Evolutionary conservation across 2,329 filamentous ascomycete genomes (phyloP), one percentile per base, ranked within the genome.

Genomic region (Pseudogymnoascus sp.): DNA sequence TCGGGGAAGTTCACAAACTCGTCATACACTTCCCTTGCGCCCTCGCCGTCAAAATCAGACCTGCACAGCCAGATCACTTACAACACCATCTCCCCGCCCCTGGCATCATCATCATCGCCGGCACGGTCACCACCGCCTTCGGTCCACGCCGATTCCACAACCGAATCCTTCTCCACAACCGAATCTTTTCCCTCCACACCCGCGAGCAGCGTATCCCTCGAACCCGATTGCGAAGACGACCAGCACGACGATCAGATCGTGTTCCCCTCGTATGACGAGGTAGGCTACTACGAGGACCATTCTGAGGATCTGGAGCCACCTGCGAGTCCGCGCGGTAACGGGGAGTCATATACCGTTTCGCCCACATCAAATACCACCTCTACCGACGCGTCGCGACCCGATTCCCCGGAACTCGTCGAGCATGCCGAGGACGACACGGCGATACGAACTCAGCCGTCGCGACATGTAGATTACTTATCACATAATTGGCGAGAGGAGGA

Each of bases 401-500:
- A 65, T 3, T 70, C 69, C 11, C 16, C 33, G 13, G 62, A 66
- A 19, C 42, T 62, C 10, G 40, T 68, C 10, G 68, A 68, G 53
- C 67, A 69, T 65, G 76, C 64, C 74, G 80, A 75, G 78, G 81
- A 47, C 84, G 86, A 33, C 81, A 80, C 72, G 76, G 81, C 61
- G 83, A 85, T 31, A 80, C 50, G 85, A 81, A 69, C 85, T 79
- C 70, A 76, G 69, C 87, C 86, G 1, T 86, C 92, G 14, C 84
- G 91, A 63, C 93, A 97, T 65, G 77, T 99, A 64, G 97, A 99
- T 77, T 99, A 97, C 73, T 81, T 97, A 38, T 96, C 93, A 16
- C 91, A 97, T 73, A 87, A 96, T 67, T 99, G 95, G 95, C 86
- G 84, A 66, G 93, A 97, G 76, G 93, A 97, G 76, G 95, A 99